These are phyloP conservation scores for Colletotrichum plurivorum DNA, from an alignment of 2,329 filamentous ascomycete species.

Conservation along the genomic window DNA sequence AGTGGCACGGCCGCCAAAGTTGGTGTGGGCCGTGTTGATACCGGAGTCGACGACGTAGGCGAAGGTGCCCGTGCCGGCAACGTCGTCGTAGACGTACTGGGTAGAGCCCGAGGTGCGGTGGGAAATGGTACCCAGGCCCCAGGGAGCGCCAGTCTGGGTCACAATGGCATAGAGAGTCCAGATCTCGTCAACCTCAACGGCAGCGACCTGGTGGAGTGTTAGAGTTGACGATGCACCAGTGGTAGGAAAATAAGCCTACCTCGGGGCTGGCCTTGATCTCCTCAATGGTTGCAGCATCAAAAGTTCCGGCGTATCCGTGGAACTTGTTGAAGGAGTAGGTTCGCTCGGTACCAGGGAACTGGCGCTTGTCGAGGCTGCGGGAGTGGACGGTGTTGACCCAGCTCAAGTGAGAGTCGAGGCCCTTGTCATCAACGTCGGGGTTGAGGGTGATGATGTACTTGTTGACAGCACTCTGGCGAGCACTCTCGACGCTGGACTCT, in stretches of 20 bases:
- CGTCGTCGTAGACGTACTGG: conserved; percentile 58
- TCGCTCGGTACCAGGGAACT: conserved; percentile 35
- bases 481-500: conserved; percentile 40
- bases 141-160: conserved; percentile 54
- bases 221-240: neutral
- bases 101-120: conserved; percentile 51
- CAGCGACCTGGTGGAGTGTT: conserved; percentile 47
- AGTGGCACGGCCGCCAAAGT: conserved; percentile 60
- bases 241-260: conserved; percentile 47
- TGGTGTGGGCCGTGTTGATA: conserved; percentile 60
- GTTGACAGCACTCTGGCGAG: conserved; percentile 44
- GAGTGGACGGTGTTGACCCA: conserved; percentile 49
- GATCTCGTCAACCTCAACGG: conserved; percentile 51
- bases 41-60: conserved; percentile 71
- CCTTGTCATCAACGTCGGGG: conserved; percentile 29
- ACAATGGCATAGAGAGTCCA: conserved; percentile 44
- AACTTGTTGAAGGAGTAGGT: conserved; percentile 48
- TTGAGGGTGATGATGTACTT: conserved; percentile 64
- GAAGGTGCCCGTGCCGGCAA: conserved; percentile 57
- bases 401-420: conserved; percentile 50
- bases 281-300: conserved; percentile 58
- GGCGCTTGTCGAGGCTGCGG: conserved; percentile 50
- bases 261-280: conserved; percentile 55
- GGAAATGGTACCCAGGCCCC: conserved; percentile 63
- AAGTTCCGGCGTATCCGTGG: conserved; percentile 59